Conservation (phyloP, 768 basidiomycete species). For the Phlegmacium glaucopus region DNA sequence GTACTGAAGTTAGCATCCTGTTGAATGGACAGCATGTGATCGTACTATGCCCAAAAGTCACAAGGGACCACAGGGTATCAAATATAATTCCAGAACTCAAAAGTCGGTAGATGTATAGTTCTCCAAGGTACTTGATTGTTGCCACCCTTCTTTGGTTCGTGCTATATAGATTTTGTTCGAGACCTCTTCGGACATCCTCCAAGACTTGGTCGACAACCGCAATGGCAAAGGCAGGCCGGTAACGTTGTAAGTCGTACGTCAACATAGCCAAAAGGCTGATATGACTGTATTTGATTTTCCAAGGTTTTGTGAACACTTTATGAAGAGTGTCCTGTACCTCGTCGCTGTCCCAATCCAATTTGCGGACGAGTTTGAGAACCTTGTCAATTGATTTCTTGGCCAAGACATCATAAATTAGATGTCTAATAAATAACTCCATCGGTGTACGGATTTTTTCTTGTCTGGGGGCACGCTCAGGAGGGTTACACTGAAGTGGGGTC, state of each 20-base stretch:
- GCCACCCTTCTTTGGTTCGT: conserved; percentile 92
- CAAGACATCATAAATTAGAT: conserved; percentile 92
- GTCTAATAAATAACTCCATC: conserved; percentile 92
- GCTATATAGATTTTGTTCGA: conserved; percentile 94
- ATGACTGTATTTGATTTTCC: conserved; percentile 95
- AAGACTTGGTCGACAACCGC: conserved; percentile 91
- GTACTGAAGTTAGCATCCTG: background rate
- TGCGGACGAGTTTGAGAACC: conserved; percentile 87
- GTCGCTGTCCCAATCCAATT: conserved; percentile 92
- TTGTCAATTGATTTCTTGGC: conserved; percentile 95
- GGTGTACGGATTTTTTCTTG: conserved; percentile 82
- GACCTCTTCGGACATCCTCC: conserved; percentile 85
- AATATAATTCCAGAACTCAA: conserved; percentile 88
- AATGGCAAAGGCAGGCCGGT: conserved; percentile 86
- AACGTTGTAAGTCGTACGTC: conserved; percentile 91
- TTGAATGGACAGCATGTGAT: no score
- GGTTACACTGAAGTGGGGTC: conserved; percentile 71
- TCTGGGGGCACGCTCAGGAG: conserved; percentile 86
- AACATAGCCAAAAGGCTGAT: conserved; percentile 90
- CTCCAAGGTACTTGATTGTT: conserved; percentile 92
- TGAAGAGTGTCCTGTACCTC: conserved; percentile 60
- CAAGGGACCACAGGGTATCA: conserved; percentile 90
- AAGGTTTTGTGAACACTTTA: conserved; percentile 95
- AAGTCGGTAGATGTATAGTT: conserved; percentile 94
- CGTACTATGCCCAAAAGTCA: conserved; percentile 96